These are phyloP conservation scores for Termitomyces bulborhizus DNA, from an alignment of 768 basidiomycete genomes.

Conservation along the genomic window DNA sequence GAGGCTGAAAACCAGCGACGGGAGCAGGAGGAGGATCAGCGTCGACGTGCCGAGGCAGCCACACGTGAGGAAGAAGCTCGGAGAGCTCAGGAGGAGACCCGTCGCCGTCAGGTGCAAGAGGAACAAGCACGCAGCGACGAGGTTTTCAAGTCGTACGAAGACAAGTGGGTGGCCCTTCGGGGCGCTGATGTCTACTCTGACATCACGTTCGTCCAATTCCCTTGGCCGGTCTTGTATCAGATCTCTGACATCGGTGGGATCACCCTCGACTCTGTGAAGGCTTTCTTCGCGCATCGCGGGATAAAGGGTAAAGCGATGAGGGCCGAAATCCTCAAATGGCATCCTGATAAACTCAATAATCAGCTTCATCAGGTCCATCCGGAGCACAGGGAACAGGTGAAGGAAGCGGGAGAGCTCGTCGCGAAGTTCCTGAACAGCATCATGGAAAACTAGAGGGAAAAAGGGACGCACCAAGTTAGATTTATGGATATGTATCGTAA, in stretches of 20 bases:
- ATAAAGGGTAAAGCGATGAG: conserved; percentile 29
- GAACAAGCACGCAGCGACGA: conserved; percentile 1
- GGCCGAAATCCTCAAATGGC: conserved; percentile 45
- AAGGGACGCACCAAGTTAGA: neutral
- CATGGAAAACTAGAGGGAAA: neutral
- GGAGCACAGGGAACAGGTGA: conserved; percentile 25
- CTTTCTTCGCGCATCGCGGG: conserved; percentile 34
- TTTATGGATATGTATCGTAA: neutral
- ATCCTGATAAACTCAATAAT: conserved; percentile 47
- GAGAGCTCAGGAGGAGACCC: neutral
- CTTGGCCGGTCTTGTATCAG: conserved; percentile 7
- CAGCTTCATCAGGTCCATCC: conserved; percentile 26
- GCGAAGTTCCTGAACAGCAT: conserved; percentile 31
- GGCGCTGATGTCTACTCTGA: neutral
- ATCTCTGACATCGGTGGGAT: conserved; percentile 23
- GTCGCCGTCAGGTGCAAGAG: neutral
- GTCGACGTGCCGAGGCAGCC: neutral
- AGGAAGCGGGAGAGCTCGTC: conserved; percentile 31
- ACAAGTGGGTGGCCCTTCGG: conserved; percentile 9
- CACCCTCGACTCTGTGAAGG: conserved; percentile 23
- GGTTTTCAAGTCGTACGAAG: conserved; percentile 10
- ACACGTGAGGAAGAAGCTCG: conserved; percentile 2
- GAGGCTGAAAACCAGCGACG: conserved; percentile 1
- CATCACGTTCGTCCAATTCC: conserved; percentile 4
- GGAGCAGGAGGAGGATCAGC: conserved; percentile 2